Evolutionary conservation across 257 asterid genomes (phyloP), one percentile per base, ranked within the genome.

Genomic region (Buddleja alternifolia): DNA sequence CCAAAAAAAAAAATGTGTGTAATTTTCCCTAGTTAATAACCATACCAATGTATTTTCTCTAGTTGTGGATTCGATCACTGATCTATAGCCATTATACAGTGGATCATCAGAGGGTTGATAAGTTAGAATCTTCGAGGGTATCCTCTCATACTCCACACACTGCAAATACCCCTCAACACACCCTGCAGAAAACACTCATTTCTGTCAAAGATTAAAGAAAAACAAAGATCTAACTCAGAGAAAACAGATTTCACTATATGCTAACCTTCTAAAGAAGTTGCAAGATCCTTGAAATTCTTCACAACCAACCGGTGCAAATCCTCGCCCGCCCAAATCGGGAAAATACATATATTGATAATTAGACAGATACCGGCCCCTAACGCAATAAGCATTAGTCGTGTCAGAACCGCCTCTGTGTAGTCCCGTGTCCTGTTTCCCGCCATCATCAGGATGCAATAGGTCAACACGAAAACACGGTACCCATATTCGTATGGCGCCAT

Each of bases 251-350:
- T 56, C 17, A 55, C 20, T 21, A 16, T 42, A 46, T 34, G 21
- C 3, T 29, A 4, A 82, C 89, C 87, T 69, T 81, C 85, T 37
- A 84, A 59, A 19, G 90, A 63, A 63, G 67, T 57, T 3, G 90
- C 78, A 64, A 84, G 81, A 57, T 75, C 87, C 36, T 44, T 74
- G 72, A 84, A 84, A 70, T 84, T 84, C 17, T 72, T 84, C 4
- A 69, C 80, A 0, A 81, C 83, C 71, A 79, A 55, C 1, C 60
- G 45, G 14, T 77, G 90, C 55, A 84, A 63, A 67, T 81, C 90
- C 41, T 81, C 85, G n/a, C 90, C 87, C 6, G 85, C 72, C 87
- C 90, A 84, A 29, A 74, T 81, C 8, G 87, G 90, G 37, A 60
- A 84, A 50, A 84, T 62, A 17, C 74, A 46, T 6, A 75, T 73